Conservation (phyloP, 257 asterid species). For the Solanum chaucha region DNA sequence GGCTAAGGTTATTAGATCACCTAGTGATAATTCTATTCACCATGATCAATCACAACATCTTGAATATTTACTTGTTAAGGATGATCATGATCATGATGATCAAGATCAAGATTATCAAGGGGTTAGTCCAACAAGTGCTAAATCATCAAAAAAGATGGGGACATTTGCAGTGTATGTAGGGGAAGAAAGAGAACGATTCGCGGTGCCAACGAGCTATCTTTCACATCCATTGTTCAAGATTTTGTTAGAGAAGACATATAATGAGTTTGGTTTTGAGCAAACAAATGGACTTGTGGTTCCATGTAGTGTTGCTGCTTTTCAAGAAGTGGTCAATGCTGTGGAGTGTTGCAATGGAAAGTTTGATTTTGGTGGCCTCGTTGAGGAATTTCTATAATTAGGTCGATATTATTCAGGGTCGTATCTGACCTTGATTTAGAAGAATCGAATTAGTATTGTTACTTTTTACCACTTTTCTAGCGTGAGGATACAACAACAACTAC, state of each 20-base stretch:
- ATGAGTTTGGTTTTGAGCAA: slow-evolving; percentile 59
- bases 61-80: slow-evolving; percentile 27
- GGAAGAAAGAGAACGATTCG: slow-evolving; percentile 53
- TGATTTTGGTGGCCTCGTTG: slow-evolving; percentile 51
- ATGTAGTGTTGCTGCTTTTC: slow-evolving; percentile 56
- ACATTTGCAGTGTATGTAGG: slow-evolving; percentile 64
- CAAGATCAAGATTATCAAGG: slow-evolving; percentile 5
- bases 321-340: slow-evolving; percentile 50
- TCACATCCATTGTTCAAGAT: slow-evolving; percentile 83
- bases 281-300: slow-evolving; percentile 57
- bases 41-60: slow-evolving; percentile 5
- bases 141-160: slow-evolving; percentile 39
- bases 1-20: slow-evolving; percentile 14
- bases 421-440: background rate
- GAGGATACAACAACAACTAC: background rate
- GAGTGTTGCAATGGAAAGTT: slow-evolving; percentile 56
- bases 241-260: slow-evolving; percentile 60
- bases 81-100: background rate
- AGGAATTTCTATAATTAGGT: slow-evolving; percentile 41
- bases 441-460: background rate
- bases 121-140: slow-evolving; percentile 8
- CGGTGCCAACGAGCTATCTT: slow-evolving; percentile 58
- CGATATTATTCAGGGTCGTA: background rate
- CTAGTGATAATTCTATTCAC: background rate
- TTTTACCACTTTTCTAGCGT: background rate